A percentile compares a stretch with the other conserved stretches of the same genome.
Evolutionary conservation across 805 yeast genomes (phyloP).

Genomic region (Tetrapisispora fleetii): DNA sequence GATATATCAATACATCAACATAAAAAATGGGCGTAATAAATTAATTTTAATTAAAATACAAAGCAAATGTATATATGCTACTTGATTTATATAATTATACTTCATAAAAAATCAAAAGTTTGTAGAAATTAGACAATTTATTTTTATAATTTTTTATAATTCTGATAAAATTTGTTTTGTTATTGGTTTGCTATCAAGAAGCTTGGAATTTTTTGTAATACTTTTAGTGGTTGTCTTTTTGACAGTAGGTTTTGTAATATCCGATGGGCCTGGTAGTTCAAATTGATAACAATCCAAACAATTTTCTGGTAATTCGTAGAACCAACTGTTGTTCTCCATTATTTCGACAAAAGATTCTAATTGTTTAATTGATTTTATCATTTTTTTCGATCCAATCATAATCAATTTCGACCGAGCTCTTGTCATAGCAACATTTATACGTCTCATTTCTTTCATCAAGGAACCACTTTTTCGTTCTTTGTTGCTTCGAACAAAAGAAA

Average conservation of each 20-base stretch:
- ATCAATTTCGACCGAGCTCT: constrained; percentile 78
- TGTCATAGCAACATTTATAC: constrained; percentile 91
- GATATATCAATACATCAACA: too few relatives aligned
- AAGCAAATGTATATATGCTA: too few relatives aligned
- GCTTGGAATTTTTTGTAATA: constrained; percentile 9
- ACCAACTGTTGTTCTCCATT: constrained; percentile 52
- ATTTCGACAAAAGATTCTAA: constrained; percentile 46
- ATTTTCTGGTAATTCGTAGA: constrained; percentile 41
- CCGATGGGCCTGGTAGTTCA: not conserved
- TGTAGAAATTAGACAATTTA: not conserved
- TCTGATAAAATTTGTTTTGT: constrained; percentile 12
- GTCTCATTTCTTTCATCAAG: constrained; percentile 75
- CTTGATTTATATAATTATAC: too few relatives aligned
- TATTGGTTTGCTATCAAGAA: constrained; percentile 15
- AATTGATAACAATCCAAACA: constrained; percentile 34
- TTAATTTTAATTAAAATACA: too few relatives aligned
- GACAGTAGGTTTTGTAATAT: not conserved
- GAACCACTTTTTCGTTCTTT: constrained; percentile 58
- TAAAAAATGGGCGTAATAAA: not conserved
- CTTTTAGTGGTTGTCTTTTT: constrained; percentile 4
- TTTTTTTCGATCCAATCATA: constrained; percentile 66
- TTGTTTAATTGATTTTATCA: constrained; percentile 28
- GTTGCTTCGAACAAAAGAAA: constrained; percentile 83
- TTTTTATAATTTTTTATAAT: not conserved
- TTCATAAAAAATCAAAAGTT: too few relatives aligned